Base-by-base conservation (phyloP, 2,329 filamentous ascomycete genomes). In the Phyllosticta paracitricarpa region DNA sequence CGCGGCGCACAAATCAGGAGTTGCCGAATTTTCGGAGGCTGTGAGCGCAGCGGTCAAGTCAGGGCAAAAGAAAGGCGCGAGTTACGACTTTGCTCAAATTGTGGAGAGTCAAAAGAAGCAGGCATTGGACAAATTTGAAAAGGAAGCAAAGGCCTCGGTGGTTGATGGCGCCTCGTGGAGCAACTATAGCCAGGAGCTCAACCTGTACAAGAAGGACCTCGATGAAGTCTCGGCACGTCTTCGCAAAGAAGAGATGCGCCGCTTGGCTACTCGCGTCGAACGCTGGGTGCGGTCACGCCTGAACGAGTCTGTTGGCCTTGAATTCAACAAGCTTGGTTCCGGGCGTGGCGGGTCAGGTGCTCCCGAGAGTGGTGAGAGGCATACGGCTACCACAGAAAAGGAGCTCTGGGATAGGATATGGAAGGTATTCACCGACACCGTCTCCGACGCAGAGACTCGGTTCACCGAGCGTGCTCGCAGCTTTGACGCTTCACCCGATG, bases 341-440 rank as follows among this genome's bases (percentile, higher is more conserved):
- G 92, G 92, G 14, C 85, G 92, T 68, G 90, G 85, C 59, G 92
- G 91, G 7, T 84, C 85, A 57, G 91, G 89, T 59, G 91, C 90
- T 0, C 89, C 91, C 0, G 91, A 92, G 68, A 80, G 81, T 4
- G 89, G 87, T 1, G 87, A 91, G 62, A 90, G 88, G 74, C 85
- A 62, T 24, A 51, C 24, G 24, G 69, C 88, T 1, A 70, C 80
- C 0, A 78, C 82, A 0, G 93, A 97, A 74, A 91, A 89, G 72
- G 88, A 91, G 61, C 85, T 99, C 17, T 99, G 95, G 94, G 94
- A 99, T 72, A 86, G 93, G 51, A 88, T 99, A 69, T 99, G 94
- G 94, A 84, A 76, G 33, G 84, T 91, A 40, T 99, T 99, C 70
- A 86, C 84, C 6, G 83, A 85, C 12, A 89, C 92, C 8, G 91